These are phyloP conservation scores for Penicillium decumbens DNA, from an alignment of 2,329 filamentous ascomycete species.

Conservation along the genomic window DNA sequence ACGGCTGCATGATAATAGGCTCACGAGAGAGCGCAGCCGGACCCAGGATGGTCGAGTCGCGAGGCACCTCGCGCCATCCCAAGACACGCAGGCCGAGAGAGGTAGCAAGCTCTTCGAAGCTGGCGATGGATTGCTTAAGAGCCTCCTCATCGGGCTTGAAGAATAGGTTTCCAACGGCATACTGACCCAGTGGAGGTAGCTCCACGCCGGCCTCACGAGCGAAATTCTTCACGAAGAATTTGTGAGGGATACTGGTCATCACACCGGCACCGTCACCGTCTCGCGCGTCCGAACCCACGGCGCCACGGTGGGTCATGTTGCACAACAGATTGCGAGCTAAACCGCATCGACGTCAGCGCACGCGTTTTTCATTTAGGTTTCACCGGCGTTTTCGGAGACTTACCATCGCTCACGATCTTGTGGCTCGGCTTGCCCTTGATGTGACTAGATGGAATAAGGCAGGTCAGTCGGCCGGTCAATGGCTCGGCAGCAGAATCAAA, in stretches of 20 bases:
- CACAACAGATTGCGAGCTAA: constrained; percentile 86
- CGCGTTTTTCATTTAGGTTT: constrained; percentile 1
- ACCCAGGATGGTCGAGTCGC: constrained; percentile 87
- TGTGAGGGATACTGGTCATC: constrained; percentile 98
- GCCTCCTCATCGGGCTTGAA: constrained; percentile 95
- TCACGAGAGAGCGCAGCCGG: constrained; percentile 90
- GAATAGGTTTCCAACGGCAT: constrained; percentile 95
- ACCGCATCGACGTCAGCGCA: constrained; percentile 10
- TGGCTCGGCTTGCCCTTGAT: constrained; percentile 97
- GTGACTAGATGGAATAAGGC: constrained; percentile 50
- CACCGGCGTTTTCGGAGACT: constrained; percentile 32
- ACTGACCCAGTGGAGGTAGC: constrained; percentile 83
- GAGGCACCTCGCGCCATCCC: constrained; percentile 92
- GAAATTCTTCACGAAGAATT: constrained; percentile 98
- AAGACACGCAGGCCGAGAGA: constrained; percentile 82
- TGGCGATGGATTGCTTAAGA: constrained; percentile 81
- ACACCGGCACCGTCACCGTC: constrained; percentile 98
- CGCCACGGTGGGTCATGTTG: constrained; percentile 99
- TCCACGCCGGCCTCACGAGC: constrained; percentile 83
- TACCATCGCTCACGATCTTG: constrained; percentile 98
- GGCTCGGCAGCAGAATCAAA: neutral
- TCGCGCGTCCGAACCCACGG: constrained; percentile 93
- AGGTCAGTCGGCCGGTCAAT: constrained; percentile 13
- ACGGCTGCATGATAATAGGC: constrained; percentile 91
- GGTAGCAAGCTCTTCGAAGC: constrained; percentile 91